Evolutionary conservation across 1,139 yeast genomes (phyloP).

Genomic region (Yamadazyma buinensis): DNA sequence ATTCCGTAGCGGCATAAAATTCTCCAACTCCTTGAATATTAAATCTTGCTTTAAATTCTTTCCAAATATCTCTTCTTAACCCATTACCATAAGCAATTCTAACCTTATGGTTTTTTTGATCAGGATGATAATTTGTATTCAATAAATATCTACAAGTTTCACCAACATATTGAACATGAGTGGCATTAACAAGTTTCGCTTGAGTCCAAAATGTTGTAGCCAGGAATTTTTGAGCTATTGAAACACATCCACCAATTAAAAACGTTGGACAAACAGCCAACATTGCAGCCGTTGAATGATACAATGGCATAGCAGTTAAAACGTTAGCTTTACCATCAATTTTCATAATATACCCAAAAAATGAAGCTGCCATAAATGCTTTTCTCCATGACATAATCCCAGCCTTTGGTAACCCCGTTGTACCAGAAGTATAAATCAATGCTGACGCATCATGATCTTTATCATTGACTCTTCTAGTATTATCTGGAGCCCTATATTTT

Average conservation of each 20-base stretch:
- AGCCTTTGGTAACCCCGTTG: conserved; percentile 93
- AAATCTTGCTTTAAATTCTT: conserved; percentile 71
- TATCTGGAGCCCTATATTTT: conserved; percentile 51
- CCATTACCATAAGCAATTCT: conserved; percentile 90
- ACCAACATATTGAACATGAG: conserved; percentile 91
- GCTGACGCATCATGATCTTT: conserved; percentile 63
- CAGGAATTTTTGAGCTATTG: conserved; percentile 79
- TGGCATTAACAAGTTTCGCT: conserved; percentile 64
- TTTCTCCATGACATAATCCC: conserved; percentile 94
- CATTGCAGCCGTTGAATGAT: conserved; percentile 91
- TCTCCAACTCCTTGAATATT: conserved; percentile 77
- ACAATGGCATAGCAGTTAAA: conserved; percentile 92
- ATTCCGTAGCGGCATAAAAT: conserved; percentile 91
- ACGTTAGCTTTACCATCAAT: conserved; percentile 54
- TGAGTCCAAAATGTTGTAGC: conserved; percentile 91
- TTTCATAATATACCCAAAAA: conserved; percentile 70
- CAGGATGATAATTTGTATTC: conserved; percentile 60
- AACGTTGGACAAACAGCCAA: conserved; percentile 77
- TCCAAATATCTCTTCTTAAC: conserved; percentile 89
- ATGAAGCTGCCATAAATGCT: conserved; percentile 61
- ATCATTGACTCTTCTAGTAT: conserved; percentile 53
- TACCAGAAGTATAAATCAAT: conserved; percentile 88
- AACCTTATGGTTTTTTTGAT: conserved; percentile 65
- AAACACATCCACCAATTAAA: conserved; percentile 64
- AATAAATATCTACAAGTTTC: conserved; percentile 88